Evolutionary conservation across 331 rosid species (phyloP).

Genomic region (Malus hybrid): DNA sequence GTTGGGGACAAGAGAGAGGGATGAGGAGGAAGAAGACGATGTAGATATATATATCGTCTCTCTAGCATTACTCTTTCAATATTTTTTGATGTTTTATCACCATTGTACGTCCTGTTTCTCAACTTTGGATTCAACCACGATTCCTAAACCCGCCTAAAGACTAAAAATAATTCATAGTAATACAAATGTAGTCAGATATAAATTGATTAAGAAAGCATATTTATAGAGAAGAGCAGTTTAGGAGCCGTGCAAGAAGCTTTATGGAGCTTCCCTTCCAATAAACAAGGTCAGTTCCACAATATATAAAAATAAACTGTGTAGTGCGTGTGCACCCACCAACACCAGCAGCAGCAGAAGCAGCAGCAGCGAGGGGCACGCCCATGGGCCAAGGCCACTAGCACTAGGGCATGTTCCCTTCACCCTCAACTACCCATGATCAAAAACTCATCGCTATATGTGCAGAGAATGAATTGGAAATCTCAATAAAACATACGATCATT

Average conservation of each 20-base stretch:
- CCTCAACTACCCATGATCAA: background rate
- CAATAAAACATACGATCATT: conserved; percentile 5
- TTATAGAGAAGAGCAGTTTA: background rate
- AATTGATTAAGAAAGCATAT: background rate
- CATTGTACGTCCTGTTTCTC: no score
- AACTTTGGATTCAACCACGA: background rate
- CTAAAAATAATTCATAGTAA: background rate
- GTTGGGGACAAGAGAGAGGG: no score
- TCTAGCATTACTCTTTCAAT: no score
- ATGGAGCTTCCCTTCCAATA: conserved; percentile 4
- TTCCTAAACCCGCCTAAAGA: background rate
- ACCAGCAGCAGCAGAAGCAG: background rate
- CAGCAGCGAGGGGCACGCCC: conserved; percentile 16
- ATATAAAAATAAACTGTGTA: background rate
- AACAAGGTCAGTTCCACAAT: background rate
- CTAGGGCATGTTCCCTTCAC: background rate
- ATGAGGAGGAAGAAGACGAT: no score
- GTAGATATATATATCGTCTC: no score
- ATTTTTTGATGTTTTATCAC: no score
- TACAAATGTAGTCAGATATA: background rate
- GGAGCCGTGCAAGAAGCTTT: conserved; percentile 10
- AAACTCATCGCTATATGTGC: background rate
- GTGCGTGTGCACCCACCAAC: background rate
- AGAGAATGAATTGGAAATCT: conserved; percentile 25
- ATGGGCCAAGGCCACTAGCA: conserved; percentile 4